Conservation (phyloP, 176 grass and related monocot species). For the Aegilops longissima region DNA sequence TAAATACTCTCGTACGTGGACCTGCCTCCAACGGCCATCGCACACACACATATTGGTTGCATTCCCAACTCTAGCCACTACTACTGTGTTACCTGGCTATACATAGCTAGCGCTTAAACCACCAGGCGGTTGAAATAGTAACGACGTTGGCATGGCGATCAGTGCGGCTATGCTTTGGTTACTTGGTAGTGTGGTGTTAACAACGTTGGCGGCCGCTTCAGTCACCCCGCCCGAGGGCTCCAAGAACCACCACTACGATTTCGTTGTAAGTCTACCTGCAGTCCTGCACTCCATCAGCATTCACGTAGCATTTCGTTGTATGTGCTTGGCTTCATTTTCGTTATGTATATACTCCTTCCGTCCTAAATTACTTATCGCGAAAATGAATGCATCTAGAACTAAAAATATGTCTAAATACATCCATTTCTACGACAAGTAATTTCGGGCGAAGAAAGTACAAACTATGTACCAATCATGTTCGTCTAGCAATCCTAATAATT, state of each 20-base stretch:
- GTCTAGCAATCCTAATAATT: too few species aligned
- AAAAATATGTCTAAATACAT: too few species aligned
- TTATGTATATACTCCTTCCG: too few species aligned
- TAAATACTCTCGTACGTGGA: not conserved
- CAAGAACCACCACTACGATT: not conserved
- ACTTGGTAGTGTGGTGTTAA: constrained; percentile 3
- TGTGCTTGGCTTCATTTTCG: too few species aligned
- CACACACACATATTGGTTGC: not conserved
- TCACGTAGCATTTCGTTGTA: not conserved
- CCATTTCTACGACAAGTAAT: too few species aligned
- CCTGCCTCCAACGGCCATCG: not conserved
- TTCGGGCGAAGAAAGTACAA: too few species aligned
- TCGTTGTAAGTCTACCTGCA: not conserved
- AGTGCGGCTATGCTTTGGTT: constrained; percentile 29
- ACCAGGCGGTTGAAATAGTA: not conserved
- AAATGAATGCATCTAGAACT: too few species aligned
- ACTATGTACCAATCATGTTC: too few species aligned
- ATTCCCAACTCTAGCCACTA: not conserved
- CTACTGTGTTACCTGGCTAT: not conserved
- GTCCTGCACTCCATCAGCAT: not conserved
- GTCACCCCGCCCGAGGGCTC: constrained; percentile 8
- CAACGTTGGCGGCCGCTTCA: not conserved
- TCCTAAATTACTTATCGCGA: too few species aligned
- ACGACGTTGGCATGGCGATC: not conserved
- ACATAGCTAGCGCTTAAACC: too few species aligned